Conservation (phyloP, 176 grass and related monocot species). For the Carex myosuroides region DNA sequence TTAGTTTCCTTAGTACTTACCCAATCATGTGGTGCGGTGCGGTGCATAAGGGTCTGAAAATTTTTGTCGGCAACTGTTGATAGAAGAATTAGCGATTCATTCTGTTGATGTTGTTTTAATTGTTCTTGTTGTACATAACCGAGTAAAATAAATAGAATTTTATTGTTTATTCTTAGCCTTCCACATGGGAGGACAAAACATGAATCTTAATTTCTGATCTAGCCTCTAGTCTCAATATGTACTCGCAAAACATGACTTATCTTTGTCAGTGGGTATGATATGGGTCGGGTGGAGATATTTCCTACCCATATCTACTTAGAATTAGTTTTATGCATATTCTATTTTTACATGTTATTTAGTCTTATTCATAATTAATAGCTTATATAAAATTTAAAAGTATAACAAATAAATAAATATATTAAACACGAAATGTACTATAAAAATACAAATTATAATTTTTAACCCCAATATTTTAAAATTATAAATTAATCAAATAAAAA, state of each 20-base stretch:
- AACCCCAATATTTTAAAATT: too few relatives aligned
- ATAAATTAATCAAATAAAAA: too few relatives aligned
- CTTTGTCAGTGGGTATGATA: background rate
- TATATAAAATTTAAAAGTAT: too few relatives aligned
- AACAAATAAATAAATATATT: too few relatives aligned
- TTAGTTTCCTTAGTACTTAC: constrained; percentile 31
- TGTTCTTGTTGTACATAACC: constrained; percentile 26
- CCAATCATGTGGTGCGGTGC: background rate
- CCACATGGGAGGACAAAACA: background rate
- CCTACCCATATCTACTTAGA: too few relatives aligned
- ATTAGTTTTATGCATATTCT: too few relatives aligned
- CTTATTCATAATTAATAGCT: too few relatives aligned
- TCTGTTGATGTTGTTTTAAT: constrained; percentile 22
- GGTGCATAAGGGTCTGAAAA: constrained; percentile 14
- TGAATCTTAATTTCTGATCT: too few relatives aligned
- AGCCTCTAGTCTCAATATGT: background rate
- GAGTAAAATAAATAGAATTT: constrained; percentile 26
- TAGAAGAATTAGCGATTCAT: constrained; percentile 45
- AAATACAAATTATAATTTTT: too few relatives aligned
- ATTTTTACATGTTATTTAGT: too few relatives aligned
- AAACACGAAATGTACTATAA: too few relatives aligned
- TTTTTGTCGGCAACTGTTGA: constrained; percentile 54
- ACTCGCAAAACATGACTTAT: background rate
- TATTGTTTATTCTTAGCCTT: background rate
- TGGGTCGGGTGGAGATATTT: too few relatives aligned